Base-by-base conservation (phyloP, 108 stramenopile genomes). In the Cyclotella baltica region DNA sequence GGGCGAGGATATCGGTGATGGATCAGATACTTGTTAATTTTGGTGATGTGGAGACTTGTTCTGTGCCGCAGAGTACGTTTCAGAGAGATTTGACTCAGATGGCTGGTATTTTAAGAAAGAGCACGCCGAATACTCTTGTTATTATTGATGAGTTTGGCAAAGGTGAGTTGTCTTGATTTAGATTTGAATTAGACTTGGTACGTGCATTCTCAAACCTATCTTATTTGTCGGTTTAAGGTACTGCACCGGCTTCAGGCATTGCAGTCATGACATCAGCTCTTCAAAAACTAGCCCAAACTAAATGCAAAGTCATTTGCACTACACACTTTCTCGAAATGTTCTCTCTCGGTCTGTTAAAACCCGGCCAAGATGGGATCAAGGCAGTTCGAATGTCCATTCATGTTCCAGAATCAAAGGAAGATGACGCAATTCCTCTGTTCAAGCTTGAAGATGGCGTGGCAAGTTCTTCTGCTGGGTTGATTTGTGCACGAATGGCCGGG, bases 121-220 rank as follows among this genome's bases (percentile, higher is more conserved):
- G 74, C n/a, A 92, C 96, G 15, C 83, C 85, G 15, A 75, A 83
- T 25, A 88, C 96, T 25, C 88, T 98, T 20, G 94, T 98, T 46
- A 84, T 98, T 25, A 89, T 98, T 55, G 98, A 98, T 83, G 98
- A 98, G 80, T 98, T 98, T 77, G 98, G 98, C 8, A 98, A 98
- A 75, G 98, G 94, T 64, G 62, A 74, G 86, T 65, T 4, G 20
- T 1, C 18, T 38, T 29, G 2, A 8, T 63, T 72, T 5, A 5
- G 28, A 20, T 3, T 20, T 35, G 31, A 6, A 36, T 15, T 13
- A 36, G 36, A 6, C 35, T 1, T 3, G 55, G 25, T 27, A 57
- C 25, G 27, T 18, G 22, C 55, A 57, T 6, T 31, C 13, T 57
- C 40, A 61, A 0, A 1, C 23, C 10, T 33, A 50, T 10, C 13